Conservation (phyloP, 768 basidiomycete genomes). For the Russula sp. region DNA sequence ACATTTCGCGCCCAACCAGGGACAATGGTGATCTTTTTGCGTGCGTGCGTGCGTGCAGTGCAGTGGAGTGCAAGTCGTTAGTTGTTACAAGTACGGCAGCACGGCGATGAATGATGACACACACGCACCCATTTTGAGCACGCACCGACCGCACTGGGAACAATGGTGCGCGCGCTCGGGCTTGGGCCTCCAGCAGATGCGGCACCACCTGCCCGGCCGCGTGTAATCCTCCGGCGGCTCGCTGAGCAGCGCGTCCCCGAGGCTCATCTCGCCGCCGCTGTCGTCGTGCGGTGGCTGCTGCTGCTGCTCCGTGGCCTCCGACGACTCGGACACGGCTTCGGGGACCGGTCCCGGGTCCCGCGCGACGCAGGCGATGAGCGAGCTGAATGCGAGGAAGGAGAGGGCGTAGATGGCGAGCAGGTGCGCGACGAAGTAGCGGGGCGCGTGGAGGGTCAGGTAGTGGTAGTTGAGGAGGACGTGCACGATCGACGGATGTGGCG, state of each 20-base stretch:
- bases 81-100: not conserved
- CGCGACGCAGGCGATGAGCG: constrained; percentile 63
- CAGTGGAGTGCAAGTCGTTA: too few species aligned
- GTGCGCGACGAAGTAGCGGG: constrained; percentile 46
- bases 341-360: constrained; percentile 69
- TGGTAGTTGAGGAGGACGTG: constrained; percentile 64
- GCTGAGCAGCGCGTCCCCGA: constrained; percentile 57
- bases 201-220: constrained; percentile 63
- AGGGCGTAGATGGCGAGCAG: constrained; percentile 56
- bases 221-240: constrained; percentile 40
- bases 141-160: constrained; percentile 65
- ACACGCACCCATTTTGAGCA: constrained; percentile 75
- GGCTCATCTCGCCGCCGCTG: constrained; percentile 36
- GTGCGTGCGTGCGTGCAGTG: not conserved
- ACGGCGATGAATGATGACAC: not conserved
- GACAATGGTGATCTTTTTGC: constrained; percentile 74
- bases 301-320: not conserved
- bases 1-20: constrained; percentile 74
- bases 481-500: constrained; percentile 70
- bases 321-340: constrained; percentile 17
- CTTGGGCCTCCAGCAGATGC: constrained; percentile 73
- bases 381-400: constrained; percentile 62
- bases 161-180: constrained; percentile 82
- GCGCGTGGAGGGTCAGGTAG: constrained; percentile 46
- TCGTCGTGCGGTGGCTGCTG: constrained; percentile 23